phyloP scores from a whole-genome alignment of 192 early-diverging fungal genomes.

The Chytriomyces hyalinus region DNA sequence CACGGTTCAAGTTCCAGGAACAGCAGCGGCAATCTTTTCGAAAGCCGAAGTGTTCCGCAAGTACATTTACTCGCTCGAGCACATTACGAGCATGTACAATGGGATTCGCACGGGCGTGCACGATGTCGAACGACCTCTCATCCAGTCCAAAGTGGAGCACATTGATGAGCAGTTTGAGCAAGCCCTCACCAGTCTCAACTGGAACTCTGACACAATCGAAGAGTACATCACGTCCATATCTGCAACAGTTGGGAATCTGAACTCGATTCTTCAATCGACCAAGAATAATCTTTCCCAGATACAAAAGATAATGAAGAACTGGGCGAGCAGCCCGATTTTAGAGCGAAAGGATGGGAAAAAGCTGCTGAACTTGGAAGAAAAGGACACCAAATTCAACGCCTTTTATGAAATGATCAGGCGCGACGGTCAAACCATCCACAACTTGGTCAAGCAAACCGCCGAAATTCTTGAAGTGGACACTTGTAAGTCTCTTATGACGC shows the following conservation, averaged over 20 bases:
- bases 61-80: conserved; percentile 66
- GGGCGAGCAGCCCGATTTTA: conserved; percentile 60
- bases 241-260: conserved; percentile 57
- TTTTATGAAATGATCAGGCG: conserved; percentile 60
- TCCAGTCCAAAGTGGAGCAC: conserved; percentile 53
- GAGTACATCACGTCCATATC: conserved; percentile 58
- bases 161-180: conserved; percentile 63
- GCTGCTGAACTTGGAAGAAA: conserved; percentile 67
- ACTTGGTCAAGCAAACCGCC: conserved; percentile 57
- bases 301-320: conserved; percentile 66
- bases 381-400: conserved; percentile 59
- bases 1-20: conserved; percentile 51
- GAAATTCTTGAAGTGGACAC: conserved; percentile 52
- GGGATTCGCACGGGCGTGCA: conserved; percentile 58
- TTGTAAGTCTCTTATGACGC: neutral
- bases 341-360: conserved; percentile 70
- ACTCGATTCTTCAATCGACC: conserved; percentile 57
- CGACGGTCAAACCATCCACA: conserved; percentile 58
- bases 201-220: conserved; percentile 62
- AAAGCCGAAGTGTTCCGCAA: conserved; percentile 66
- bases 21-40: conserved; percentile 58
- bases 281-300: conserved; percentile 69
- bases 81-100: conserved; percentile 64
- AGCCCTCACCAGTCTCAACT: conserved; percentile 61
- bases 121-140: conserved; percentile 66